Evolutionary conservation across 495 filamentous ascomycete species (phyloP), one percentile per base, ranked within the genome.

Genomic region (Hypoxylon perforatum): DNA sequence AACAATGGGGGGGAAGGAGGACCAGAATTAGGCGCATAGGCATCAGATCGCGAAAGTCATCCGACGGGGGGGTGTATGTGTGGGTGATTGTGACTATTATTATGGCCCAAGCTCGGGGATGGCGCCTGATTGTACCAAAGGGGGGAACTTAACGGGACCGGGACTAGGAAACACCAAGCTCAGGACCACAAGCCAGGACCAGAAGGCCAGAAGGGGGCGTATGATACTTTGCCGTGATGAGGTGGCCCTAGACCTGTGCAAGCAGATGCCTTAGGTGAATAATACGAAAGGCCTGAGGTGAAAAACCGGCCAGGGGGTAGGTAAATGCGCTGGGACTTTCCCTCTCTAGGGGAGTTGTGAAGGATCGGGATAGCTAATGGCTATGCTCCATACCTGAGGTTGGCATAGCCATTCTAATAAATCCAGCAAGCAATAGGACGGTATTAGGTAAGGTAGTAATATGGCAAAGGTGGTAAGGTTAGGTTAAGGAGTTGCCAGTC

Each of bases 1-100:
- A 17, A 33, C 36, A 35, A 59, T 42, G 41, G 54, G 45, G n/a
- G 33, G 38, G 30, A 33, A 33, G 44, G 42, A 46, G 41, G 33
- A 23, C 41, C 19, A 41, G 44, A 63, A 62, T 63, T 63, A 62
- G 62, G 62, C 67, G 64, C 67, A 65, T 66, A 65, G 59, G 60
- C 64, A 71, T 63, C 25, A 70, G 67, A 70, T 66, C 51, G 67
- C 62, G 67, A 66, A 66, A 66, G 62, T 66, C 62, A 70, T 62
- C 67, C 67, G 62, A 66, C 67, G 39, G 41, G 57, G 64, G 61
- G 57, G 52, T 19, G 38, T 21, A 57, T 49, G 28, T 52, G 46
- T 41, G 51, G 45, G 36, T 51, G 41, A 62, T 35, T 38, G 54
- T 44, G 53, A 38, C 17, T 51, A n/a, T n/a, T n/a, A n/a, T n/a